Evolutionary conservation across 179 eudicot genomes (phyloP), one percentile per base, ranked within the genome.

Genomic region (Heliamphora pulchella): DNA sequence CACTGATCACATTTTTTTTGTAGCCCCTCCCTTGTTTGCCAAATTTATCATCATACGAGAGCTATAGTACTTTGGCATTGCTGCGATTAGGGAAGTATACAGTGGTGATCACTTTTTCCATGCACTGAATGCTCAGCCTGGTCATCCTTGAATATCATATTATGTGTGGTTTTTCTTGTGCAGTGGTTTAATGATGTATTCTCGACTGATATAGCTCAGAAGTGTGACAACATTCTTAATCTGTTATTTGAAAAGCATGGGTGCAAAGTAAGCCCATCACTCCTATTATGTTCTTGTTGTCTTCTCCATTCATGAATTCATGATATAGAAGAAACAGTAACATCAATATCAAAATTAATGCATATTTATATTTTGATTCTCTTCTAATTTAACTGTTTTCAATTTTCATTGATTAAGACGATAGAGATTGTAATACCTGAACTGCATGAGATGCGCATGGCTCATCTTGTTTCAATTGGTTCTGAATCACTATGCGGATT

Each of bases 181-280:
- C 93, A 96, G 99, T 96, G 99, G 99, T 91, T 94, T 82, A 88
- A 94, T 84, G 98, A 94, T 87, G 98, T 92, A 14, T 89, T 88
- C 82, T 90, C 98, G 31, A 81, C 87, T 82, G 97, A 94, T 76
- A 88, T 94, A 85, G 88, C 94, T 80, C 84, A 83, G 66, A 94
- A 88, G 88, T 94, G 98, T 74, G 92, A 86, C 75, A 89, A 86
- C 71, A 89, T 90, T 86, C 90, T 94, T 79, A 90, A 81, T 74
- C 81, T 85, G 81, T 86, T 94, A 75, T 83, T 81, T 53, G 95
- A 91, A 83, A 85, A 82, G 66, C 80, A 88, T 84, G 91, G 91
- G 68, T 92, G 94, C 88, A 83, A 90, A 86, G 98, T 92, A 84
- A 85, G 80, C 62, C 57, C 58, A 15, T 65, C n/a, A 77, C 74